phyloP scores from a whole-genome alignment of 2,329 filamentous ascomycete genomes.

The Fusarium nisikadoi region DNA sequence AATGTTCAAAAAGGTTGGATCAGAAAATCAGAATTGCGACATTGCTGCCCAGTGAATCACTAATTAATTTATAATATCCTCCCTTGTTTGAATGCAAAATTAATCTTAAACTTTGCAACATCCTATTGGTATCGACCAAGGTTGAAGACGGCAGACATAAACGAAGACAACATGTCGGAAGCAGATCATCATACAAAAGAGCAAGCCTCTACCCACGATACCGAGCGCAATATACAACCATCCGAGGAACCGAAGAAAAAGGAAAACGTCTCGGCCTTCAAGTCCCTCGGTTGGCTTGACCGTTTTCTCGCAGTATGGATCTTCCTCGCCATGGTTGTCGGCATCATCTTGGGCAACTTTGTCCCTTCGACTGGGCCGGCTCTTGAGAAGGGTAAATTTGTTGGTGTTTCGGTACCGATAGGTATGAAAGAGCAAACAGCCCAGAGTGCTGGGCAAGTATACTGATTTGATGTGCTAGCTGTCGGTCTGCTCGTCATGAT shows the following conservation, averaged over 20 bases:
- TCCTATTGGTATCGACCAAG: background rate
- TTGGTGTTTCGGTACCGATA: conserved; percentile 74
- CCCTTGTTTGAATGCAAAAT: background rate
- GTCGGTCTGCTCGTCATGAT: conserved; percentile 90
- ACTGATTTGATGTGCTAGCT: conserved; percentile 56
- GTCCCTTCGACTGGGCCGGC: conserved; percentile 69
- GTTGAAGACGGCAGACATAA: background rate
- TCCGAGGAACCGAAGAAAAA: background rate
- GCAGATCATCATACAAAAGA: background rate
- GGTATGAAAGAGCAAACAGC: conserved; percentile 52
- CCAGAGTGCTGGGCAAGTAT: accelerated
- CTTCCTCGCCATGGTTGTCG: conserved; percentile 79
- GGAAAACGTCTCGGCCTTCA: conserved; percentile 56
- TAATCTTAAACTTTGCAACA: background rate
- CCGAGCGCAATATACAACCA: conserved; percentile 8
- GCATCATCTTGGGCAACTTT: conserved; percentile 81
- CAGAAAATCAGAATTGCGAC: background rate
- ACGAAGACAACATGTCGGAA: background rate
- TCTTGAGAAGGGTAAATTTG: conserved; percentile 77
- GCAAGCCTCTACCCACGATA: conserved; percentile 1
- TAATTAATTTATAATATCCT: background rate
- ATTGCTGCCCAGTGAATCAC: background rate
- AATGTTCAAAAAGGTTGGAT: background rate
- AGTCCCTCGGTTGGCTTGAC: conserved; percentile 68
- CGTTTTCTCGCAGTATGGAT: conserved; percentile 78